Conservation (phyloP, 495 filamentous ascomycete species). For the Annulohypoxylon nitens region DNA sequence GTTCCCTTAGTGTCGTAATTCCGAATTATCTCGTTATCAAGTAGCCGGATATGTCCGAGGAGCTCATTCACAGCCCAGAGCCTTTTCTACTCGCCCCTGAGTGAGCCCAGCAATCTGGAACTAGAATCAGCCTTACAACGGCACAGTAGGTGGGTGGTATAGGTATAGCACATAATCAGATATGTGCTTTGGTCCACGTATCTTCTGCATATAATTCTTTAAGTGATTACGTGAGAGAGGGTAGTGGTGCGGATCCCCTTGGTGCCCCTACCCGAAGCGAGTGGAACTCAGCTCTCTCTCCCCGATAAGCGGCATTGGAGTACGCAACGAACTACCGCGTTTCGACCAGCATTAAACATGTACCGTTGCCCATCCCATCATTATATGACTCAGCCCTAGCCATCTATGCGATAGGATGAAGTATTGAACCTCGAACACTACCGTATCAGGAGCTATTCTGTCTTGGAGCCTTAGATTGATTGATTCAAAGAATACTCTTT, state of each 20-base stretch:
- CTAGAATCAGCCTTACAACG: conserved; percentile 38
- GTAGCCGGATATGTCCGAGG: conserved; percentile 21
- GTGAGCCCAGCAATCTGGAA: conserved; percentile 10
- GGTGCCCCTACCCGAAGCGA: conserved; percentile 14
- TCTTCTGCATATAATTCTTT: conserved; percentile 25
- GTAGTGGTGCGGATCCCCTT: conserved; percentile 26
- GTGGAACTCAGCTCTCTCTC: conserved; percentile 17
- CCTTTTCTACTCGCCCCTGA: conserved; percentile 1
- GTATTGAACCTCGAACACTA: conserved; percentile 5
- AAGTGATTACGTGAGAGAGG: conserved; percentile 44
- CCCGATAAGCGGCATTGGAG: conserved; percentile 17
- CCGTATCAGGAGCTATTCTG: neutral
- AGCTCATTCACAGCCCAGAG: conserved; percentile 12
- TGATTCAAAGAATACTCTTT: neutral
- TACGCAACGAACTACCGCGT: conserved; percentile 6
- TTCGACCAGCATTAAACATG: conserved; percentile 5
- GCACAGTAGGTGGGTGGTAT: neutral
- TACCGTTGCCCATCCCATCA: conserved; percentile 15
- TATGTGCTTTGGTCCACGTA: conserved; percentile 5
- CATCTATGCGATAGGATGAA: conserved; percentile 1
- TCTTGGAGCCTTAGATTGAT: conserved; percentile 22
- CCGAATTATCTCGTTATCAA: conserved; percentile 13
- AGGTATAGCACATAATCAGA: neutral
- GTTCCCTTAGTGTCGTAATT: conserved; percentile 4
- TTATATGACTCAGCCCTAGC: conserved; percentile 37